phyloP scores from a whole-genome alignment of 768 basidiomycete genomes.

The Hygrophoropsis aurantiaca region DNA sequence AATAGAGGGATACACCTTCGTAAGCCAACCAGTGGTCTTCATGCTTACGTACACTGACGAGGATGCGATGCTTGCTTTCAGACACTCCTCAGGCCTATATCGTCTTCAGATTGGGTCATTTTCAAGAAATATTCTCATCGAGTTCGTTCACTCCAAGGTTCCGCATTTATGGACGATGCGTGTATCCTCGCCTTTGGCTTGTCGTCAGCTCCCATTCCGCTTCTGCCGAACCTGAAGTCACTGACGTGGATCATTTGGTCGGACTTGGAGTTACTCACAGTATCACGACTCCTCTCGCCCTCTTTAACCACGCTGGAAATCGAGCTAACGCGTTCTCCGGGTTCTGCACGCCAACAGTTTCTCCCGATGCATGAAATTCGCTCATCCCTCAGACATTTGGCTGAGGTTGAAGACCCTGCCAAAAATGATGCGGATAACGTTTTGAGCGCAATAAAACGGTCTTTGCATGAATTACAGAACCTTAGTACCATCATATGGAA shows the following conservation, averaged over 20 bases:
- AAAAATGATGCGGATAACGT: not conserved
- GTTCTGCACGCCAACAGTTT: conserved; percentile 17
- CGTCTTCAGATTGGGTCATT: conserved; percentile 23
- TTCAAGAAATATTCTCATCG: conserved; percentile 26
- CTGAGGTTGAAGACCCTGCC: no score
- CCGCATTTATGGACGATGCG: no score
- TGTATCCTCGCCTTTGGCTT: conserved; percentile 22
- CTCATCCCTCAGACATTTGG: no score
- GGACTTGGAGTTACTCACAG: conserved; percentile 16
- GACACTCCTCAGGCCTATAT: conserved; percentile 24
- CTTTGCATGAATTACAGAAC: not conserved
- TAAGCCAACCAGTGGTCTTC: no score
- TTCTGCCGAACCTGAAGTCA: conserved; percentile 19
- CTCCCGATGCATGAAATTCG: no score
- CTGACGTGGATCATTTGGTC: conserved; percentile 18
- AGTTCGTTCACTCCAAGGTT: conserved; percentile 12
- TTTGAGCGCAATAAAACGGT: not conserved
- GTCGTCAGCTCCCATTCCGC: conserved; percentile 19
- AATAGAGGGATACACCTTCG: no score
- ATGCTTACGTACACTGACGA: no score
- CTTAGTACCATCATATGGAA: conserved; percentile 1
- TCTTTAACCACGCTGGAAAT: not conserved
- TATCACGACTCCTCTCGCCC: conserved; percentile 20
- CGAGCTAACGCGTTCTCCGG: no score
- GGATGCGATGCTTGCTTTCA: no score